Base-by-base conservation (phyloP, 1,139 yeast genomes). In the Suhomyces bokatorum region DNA sequence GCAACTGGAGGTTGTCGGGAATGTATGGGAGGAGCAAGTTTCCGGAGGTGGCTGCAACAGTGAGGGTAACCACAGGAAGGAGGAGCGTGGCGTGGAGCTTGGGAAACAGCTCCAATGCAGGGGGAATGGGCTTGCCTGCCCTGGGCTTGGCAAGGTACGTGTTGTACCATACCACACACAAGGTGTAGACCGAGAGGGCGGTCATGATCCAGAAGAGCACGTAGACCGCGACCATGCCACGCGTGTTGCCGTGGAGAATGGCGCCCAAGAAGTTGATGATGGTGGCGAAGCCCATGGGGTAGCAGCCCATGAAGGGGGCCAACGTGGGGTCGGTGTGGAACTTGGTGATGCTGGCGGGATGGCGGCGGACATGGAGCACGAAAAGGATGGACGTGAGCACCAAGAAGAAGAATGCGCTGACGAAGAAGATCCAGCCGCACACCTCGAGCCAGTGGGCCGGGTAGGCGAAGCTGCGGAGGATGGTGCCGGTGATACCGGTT, bases 251-350 rank as follows among this genome's bases (percentile, higher is more conserved):
- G 8, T 63, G 60, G 4, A 74, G 61, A 33, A 79, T 58, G 42
- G 64, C 63, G 36, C 67, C 65, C 16, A 80, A 63, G 63, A 78
- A 75, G 57, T 81, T 84, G 39, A 85, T 73, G 48, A 88, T 63
- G 2, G 95, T 81, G 15, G 80, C 75, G 48, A 74, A 72, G 0
- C 89, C 96, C 96, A 89, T 89, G 12, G 88, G 84, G 44, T 77
- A 76, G 51, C 91, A 82, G 3, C 96, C 96, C 70, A 87, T 67
- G 55, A 81, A 87, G 4, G 82, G 78, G 22, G 84, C 77, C 35
- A 75, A 69, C 9, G 65, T 55, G 2, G 80, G 75, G 50, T 82
- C 77, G 24, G 62, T 52, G 40, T 83, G 60, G 49, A 78, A 64
- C 26, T 59, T 54, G 14, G 46, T 42, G 28, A 72, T 53, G 41